Percentiles rank a stretch among this genome's conserved stretches.
These are phyloP conservation scores for Pseudozyma sp. DNA, from an alignment of 1,284 basidiomycete genomes.

Conservation along the genomic window DNA sequence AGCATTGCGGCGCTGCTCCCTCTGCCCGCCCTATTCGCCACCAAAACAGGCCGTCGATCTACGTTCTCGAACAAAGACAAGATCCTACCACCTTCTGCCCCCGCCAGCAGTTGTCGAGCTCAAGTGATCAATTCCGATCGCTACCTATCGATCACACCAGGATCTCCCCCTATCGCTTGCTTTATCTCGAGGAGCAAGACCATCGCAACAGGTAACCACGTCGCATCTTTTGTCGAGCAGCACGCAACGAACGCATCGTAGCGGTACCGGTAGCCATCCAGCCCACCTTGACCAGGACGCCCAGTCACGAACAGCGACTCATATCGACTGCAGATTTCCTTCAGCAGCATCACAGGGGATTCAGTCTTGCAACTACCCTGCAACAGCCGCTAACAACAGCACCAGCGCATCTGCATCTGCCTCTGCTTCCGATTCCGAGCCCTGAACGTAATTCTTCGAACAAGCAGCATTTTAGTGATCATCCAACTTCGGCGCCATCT, in stretches of 20 bases:
- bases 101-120: too few relatives aligned
- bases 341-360: slow-evolving; percentile 21
- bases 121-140: too few relatives aligned
- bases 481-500: slow-evolving; percentile 2
- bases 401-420: background rate
- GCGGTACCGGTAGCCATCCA: slow-evolving; percentile 3
- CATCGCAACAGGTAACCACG: slow-evolving; percentile 9
- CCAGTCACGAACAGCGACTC: slow-evolving; percentile 11
- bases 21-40: too few relatives aligned
- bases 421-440: background rate
- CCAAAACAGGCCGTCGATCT: too few relatives aligned
- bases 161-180: too few relatives aligned
- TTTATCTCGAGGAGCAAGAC: background rate
- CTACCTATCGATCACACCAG: too few relatives aligned
- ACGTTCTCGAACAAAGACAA: too few relatives aligned
- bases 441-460: background rate
- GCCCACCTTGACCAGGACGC: slow-evolving; percentile 3
- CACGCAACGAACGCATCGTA: slow-evolving; percentile 15
- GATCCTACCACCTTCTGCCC: too few relatives aligned
- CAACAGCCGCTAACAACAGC: slow-evolving; percentile 2
- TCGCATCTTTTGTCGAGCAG: slow-evolving; percentile 21
- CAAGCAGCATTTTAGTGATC: background rate
- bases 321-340: slow-evolving; percentile 26
- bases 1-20: too few relatives aligned
- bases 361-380: slow-evolving; percentile 2